Base-by-base conservation (phyloP, 805 yeast species). In the Candida succiphila region DNA sequence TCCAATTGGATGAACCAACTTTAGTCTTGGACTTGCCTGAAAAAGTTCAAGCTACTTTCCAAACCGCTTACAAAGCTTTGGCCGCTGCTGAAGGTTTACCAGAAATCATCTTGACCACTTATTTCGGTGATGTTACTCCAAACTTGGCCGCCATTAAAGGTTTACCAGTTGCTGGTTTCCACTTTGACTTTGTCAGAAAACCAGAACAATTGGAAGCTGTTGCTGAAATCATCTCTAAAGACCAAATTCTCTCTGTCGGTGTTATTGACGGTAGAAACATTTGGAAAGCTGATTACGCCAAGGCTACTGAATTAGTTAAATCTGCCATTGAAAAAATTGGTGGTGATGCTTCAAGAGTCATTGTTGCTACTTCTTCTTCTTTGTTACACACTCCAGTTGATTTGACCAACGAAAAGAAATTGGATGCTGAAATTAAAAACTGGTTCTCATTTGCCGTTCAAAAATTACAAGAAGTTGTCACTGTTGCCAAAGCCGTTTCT, bases 401-500 rank as follows among this genome's bases (percentile, higher is more conserved):
- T 67, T 78, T 92, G 59, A 76, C 67, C 54, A 79, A 78, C 67
- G 98, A 92, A 79, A 67, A 78, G 69, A 92, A 89, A 70, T 76
- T 92, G 56, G 79, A 84, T 57, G 75, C 83, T 37, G 88, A 76
- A 62, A 79, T 92, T 65, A 92, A 88, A 74, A 92, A 85, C 69
- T 92, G 94, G 94, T 89, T 92, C 78, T 81, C 97, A 38, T 92
- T 92, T 58, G 98, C 98, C 48, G 87, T 94, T 53, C 97, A 92
- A 74, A 92, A 92, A 72, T 67, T 92, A 53, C 62, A 56, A 48
- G 98, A 92, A 72, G 94, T 92, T 63, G 96, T 86, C 44, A 68
- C 75, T 54, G 72, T 92, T 50, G 84, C 97, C 59, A 84, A 84
- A 75, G 80, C 84, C 49, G 82, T 78, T 47, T 73, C 87, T 40